These are phyloP conservation scores for Serendipita sp. DNA, from an alignment of 768 basidiomycete species.

Conservation along the genomic window DNA sequence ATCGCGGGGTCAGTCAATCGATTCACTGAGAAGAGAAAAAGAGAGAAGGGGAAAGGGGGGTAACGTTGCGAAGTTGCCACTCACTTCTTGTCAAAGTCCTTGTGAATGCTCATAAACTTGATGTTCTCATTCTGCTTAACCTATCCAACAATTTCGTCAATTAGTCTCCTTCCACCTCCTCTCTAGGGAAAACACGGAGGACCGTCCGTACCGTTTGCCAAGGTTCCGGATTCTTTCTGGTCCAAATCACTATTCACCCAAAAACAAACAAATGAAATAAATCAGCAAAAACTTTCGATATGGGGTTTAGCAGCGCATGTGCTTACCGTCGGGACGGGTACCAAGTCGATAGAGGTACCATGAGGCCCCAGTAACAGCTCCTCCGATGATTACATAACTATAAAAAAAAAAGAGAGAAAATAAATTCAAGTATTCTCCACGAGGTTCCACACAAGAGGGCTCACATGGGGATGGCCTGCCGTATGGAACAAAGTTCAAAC, in stretches of 20 bases:
- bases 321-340: neutral
- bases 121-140: slow-evolving; percentile 1
- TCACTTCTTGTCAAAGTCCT: neutral
- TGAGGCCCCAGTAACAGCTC: neutral
- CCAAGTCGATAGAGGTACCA: neutral
- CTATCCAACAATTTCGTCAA: neutral
- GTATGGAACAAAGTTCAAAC: neutral
- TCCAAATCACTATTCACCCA: neutral
- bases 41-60: neutral
- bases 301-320: too few species aligned
- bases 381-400: slow-evolving; percentile 2
- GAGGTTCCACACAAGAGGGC: neutral
- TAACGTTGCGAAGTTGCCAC: neutral
- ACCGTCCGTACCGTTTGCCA: neutral
- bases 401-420: neutral
- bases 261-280: neutral
- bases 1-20: too few species aligned
- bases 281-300: neutral
- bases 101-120: neutral
- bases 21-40: too few species aligned
- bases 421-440: neutral
- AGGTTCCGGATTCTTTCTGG: neutral
- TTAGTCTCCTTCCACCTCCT: neutral
- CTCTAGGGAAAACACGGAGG: neutral
- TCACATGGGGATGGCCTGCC: neutral